Percentiles rank a stretch among this genome's conserved stretches.
Conservation (phyloP, 768 basidiomycete genomes). For the Tylopilus balloui region DNA sequence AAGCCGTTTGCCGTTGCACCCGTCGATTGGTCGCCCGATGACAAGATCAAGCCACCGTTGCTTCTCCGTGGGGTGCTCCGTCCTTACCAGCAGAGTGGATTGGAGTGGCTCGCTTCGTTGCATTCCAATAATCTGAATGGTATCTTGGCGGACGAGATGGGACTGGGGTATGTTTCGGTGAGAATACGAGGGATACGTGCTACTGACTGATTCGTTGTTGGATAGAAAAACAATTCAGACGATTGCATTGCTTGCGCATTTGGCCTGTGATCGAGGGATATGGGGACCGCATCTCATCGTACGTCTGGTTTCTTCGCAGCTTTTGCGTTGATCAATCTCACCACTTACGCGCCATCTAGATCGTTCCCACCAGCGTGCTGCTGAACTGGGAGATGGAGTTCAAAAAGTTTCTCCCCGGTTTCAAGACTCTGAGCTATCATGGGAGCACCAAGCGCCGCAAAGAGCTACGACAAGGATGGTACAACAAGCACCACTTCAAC, state of each 20-base stretch:
- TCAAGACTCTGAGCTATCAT: constrained; percentile 84
- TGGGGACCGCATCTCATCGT: constrained; percentile 92
- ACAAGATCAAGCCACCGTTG: constrained; percentile 58
- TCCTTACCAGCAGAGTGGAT: constrained; percentile 88
- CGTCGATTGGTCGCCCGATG: constrained; percentile 59
- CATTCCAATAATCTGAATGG: constrained; percentile 79
- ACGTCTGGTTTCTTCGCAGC: constrained; percentile 24
- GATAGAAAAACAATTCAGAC: constrained; percentile 93
- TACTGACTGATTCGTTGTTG: neutral
- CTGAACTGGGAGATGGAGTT: constrained; percentile 98
- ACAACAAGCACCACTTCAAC: constrained; percentile 84
- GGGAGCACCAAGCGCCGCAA: constrained; percentile 86
- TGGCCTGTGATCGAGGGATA: constrained; percentile 86
- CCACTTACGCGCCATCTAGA: constrained; percentile 33
- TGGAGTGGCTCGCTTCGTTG: constrained; percentile 91
- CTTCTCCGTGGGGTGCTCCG: constrained; percentile 84
- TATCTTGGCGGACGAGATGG: constrained; percentile 93
- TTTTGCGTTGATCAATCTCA: constrained; percentile 2
- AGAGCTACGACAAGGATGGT: constrained; percentile 88
- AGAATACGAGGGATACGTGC: neutral
- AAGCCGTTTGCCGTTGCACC: constrained; percentile 68
- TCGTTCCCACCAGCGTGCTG: constrained; percentile 90
- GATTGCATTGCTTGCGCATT: constrained; percentile 87
- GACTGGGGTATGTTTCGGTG: constrained; percentile 64
- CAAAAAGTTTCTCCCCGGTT: constrained; percentile 90